These are phyloP conservation scores for Digitaria exilis DNA, from an alignment of 202 grass and related monocot species.

Conservation along the genomic window DNA sequence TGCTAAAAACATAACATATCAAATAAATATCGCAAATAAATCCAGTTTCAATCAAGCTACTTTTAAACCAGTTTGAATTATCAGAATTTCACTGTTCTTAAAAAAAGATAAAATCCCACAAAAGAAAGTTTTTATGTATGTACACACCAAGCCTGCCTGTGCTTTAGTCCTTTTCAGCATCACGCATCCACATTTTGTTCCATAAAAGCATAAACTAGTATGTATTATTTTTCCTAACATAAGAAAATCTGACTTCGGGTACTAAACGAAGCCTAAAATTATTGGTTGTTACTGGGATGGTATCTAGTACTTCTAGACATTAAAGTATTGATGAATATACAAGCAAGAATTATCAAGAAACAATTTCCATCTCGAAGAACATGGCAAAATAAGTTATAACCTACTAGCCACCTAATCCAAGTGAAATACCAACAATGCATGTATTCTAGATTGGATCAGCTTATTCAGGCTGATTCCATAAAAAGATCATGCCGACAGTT, in stretches of 20 bases:
- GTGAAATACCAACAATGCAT: not conserved
- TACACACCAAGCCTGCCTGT: too few relatives aligned
- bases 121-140: not conserved
- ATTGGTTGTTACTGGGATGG: too few relatives aligned
- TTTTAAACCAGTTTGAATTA: not conserved
- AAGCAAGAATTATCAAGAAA: too few relatives aligned
- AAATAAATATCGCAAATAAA: not conserved
- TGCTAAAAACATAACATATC: not conserved
- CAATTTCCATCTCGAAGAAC: too few relatives aligned
- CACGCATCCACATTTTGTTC: not conserved
- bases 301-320: too few relatives aligned
- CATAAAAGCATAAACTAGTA: not conserved
- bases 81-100: not conserved
- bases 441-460: not conserved
- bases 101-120: not conserved
- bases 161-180: not conserved
- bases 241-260: not conserved
- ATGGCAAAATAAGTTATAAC: not conserved
- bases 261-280: not conserved
- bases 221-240: not conserved
- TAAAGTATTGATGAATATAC: too few relatives aligned
- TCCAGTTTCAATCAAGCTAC: not conserved
- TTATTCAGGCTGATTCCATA: not conserved
- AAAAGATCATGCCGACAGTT: not conserved
- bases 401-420: not conserved